phyloP scores from a whole-genome alignment of 1,139 yeast species.

The Lodderomyces jiufengensis region DNA sequence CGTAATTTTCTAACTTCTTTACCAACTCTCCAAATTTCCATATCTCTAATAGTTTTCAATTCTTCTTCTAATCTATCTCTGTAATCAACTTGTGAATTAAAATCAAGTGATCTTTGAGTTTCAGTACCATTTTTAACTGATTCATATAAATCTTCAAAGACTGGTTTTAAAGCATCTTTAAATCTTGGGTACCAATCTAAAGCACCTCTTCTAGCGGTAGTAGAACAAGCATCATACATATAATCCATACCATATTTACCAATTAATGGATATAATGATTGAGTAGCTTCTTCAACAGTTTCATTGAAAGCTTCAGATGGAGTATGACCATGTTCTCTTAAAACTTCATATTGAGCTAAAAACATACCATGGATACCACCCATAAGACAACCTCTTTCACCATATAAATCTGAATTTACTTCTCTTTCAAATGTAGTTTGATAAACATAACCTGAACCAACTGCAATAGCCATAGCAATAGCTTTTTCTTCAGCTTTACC shows the following conservation, averaged over 20 bases:
- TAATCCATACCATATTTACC: conserved; percentile 99
- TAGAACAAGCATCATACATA: conserved; percentile 99
- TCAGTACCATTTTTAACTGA: conserved; percentile 94
- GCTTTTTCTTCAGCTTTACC: conserved; percentile 99
- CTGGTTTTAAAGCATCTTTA: conserved; percentile 98
- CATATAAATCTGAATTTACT: conserved; percentile 98
- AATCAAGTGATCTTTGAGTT: conserved; percentile 96
- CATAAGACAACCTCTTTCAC: conserved; percentile 99
- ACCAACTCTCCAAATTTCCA: conserved; percentile 99
- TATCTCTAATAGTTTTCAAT: conserved; percentile 86
- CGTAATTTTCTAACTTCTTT: conserved; percentile 99
- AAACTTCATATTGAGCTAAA: conserved; percentile 99
- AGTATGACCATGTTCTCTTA: conserved; percentile 99
- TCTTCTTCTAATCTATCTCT: conserved; percentile 94
- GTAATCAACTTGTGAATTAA: conserved; percentile 97
- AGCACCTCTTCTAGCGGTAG: conserved; percentile 99
- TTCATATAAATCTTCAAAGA: conserved; percentile 91
- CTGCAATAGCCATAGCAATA: conserved; percentile 96
- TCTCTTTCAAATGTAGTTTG: conserved; percentile 99
- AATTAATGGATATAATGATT: conserved; percentile 96
- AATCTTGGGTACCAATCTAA: conserved; percentile 99
- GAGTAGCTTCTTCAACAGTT: conserved; percentile 99
- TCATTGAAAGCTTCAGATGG: conserved; percentile 99
- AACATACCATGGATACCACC: conserved; percentile 99
- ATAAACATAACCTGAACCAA: conserved; percentile 99